Base-by-base conservation (phyloP, 23 red algal species). In the Gracilaria domingensis region DNA sequence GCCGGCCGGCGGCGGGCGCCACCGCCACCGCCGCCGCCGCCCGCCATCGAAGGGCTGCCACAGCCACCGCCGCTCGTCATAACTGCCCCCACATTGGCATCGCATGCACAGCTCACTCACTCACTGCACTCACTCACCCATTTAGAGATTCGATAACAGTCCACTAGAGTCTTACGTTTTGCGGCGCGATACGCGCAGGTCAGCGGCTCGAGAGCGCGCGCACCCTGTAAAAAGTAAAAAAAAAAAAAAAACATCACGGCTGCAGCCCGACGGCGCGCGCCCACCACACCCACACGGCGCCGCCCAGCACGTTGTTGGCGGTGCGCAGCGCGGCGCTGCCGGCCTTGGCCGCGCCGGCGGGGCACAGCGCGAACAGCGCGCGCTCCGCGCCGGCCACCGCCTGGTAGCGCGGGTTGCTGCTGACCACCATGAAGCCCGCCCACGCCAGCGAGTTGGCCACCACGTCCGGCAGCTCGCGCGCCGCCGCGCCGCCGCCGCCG, bases 401-500 rank as follows among this genome's bases (percentile, higher is more conserved):
- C 77, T 99, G 97, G 89, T 99, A 99, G 29, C 97, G 74, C 33
- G 97, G 97, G 80, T 93, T 96, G 66, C 85, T 82, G 50, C 80
- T 88, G 24, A 99, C 57, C 72, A 99, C 94, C 97, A 96, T 99
- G 80, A 96, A 99, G 21, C 88, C 93, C 8, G 97, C 97, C 97
- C 97, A 99, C 44, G 82, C 97, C 50, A 80, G 34, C 53, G 88
- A 92, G 62, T 93, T 99, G 21, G 80, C 34, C 34, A 89, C 38
- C 35, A 99, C 78, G 38, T 88, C 66, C 20, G 97, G 97, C 88
- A 99, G 77, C 70, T 66, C 42, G 45, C 66, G 61, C 12, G 78
- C 20, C 33, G 35, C 38, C 33, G 34, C 77, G 60, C 48, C 80
- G 1, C 48, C 71, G 8, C 74, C 65, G 5, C 57, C 58, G 44